A percentile compares a stretch with the other conserved stretches of the same genome.
Conservation (phyloP, 2,329 filamentous ascomycete genomes). For the Anthostomella pinea region DNA sequence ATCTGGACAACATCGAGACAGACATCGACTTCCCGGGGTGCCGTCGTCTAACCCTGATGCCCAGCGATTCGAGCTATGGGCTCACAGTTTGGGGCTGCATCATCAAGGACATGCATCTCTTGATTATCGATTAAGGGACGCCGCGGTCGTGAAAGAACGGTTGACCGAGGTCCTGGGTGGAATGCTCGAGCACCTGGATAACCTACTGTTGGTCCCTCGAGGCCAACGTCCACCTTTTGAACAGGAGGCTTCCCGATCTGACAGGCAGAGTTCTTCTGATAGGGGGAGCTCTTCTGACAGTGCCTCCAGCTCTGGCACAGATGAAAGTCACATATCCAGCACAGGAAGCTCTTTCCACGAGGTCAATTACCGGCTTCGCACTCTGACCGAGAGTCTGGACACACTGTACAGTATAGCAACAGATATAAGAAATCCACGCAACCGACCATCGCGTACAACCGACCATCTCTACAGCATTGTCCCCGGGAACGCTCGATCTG, state of each 20-base stretch:
- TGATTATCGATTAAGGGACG: slow-evolving; percentile 18
- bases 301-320: background rate
- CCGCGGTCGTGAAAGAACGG: slow-evolving; percentile 8
- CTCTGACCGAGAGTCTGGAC: slow-evolving; percentile 6
- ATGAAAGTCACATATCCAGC: background rate
- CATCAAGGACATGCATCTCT: slow-evolving; percentile 17
- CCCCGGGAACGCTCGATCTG: background rate
- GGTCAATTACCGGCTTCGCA: slow-evolving; percentile 5
- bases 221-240: slow-evolving; percentile 6
- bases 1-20: background rate
- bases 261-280: background rate
- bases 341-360: slow-evolving; percentile 6
- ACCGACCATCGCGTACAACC: slow-evolving; percentile 10
- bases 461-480: slow-evolving; percentile 11
- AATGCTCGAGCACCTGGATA: slow-evolving; percentile 6
- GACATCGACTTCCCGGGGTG: background rate
- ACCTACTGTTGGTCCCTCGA: slow-evolving; percentile 4
- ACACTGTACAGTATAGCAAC: slow-evolving; percentile 10
- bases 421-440: slow-evolving; percentile 13
- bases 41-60: slow-evolving; percentile 1
- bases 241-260: too few relatives aligned
- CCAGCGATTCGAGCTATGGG: slow-evolving; percentile 16
- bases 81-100: slow-evolving; percentile 12
- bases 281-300: background rate
- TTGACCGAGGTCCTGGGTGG: slow-evolving; percentile 7